These are phyloP conservation scores for Pistacia integerrima DNA, from an alignment of 345 rosid genomes.

Conservation along the genomic window DNA sequence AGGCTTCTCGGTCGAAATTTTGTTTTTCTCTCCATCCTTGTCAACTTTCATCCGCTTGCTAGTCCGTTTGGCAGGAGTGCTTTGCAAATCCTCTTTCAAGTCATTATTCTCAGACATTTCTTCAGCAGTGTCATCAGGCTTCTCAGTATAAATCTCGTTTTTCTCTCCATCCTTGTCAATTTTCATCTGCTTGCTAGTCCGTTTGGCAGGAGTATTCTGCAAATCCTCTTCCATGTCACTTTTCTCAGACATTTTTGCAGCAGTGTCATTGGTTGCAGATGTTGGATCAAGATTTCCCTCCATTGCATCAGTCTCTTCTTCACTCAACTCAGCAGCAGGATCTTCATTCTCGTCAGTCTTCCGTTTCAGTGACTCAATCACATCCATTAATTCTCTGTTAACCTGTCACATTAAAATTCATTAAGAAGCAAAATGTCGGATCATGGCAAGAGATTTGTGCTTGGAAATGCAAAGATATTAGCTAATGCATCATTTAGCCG, in stretches of 20 bases:
- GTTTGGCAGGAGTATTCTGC: not conserved
- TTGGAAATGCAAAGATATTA: not conserved
- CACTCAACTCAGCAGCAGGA: slow-evolving; percentile 12
- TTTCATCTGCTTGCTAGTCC: slow-evolving; percentile 16
- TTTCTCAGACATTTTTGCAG: not conserved
- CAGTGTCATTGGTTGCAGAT: not conserved
- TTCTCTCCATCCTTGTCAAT: slow-evolving; percentile 9
- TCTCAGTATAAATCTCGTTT: slow-evolving; percentile 9
- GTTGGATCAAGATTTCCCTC: slow-evolving; percentile 7
- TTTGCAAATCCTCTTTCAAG: slow-evolving; percentile 6
- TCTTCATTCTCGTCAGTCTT: slow-evolving; percentile 31
- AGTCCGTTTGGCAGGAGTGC: slow-evolving; percentile 4
- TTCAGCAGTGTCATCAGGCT: not conserved
- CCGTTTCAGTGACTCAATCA: slow-evolving; percentile 38
- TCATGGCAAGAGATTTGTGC: not conserved
- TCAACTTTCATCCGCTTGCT: slow-evolving; percentile 21
- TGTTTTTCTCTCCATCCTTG: slow-evolving; percentile 3
- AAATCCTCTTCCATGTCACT: slow-evolving; percentile 11
- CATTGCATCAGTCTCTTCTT: slow-evolving; percentile 16
- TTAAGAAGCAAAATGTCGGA: not conserved
- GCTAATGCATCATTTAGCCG: not conserved
- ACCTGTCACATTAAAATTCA: slow-evolving; percentile 30
- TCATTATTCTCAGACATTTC: slow-evolving; percentile 1
- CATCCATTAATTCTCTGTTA: slow-evolving; percentile 47
- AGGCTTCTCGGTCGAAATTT: slow-evolving; percentile 10